Percentiles rank a stretch among this genome's conserved stretches.
These are phyloP conservation scores for Angophora floribunda DNA, from an alignment of 345 rosid species.

Conservation along the genomic window DNA sequence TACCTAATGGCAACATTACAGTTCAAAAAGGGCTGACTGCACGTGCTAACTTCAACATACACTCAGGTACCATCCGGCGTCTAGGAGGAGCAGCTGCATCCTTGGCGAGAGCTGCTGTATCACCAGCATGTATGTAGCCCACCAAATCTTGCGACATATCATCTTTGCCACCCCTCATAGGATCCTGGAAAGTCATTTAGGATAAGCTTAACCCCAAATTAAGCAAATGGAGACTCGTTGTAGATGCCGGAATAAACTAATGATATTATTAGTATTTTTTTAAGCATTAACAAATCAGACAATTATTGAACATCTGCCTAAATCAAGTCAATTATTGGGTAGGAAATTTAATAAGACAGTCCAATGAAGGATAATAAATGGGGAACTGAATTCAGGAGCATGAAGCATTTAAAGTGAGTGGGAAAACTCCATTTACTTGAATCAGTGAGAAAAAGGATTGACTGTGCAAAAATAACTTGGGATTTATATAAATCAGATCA, in stretches of 20 bases:
- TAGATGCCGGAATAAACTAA: background rate
- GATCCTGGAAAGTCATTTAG: conserved; percentile 48
- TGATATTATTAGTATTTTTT: background rate
- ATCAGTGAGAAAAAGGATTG: background rate
- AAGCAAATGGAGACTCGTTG: background rate
- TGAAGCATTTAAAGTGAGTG: background rate
- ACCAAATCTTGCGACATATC: conserved; percentile 80
- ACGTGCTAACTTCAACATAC: conserved; percentile 77
- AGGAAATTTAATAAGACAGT: background rate
- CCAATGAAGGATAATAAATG: background rate
- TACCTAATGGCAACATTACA: background rate
- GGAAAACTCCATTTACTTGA: background rate
- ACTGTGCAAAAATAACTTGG: background rate
- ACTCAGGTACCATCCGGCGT: conserved; percentile 90
- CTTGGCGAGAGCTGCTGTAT: conserved; percentile 41
- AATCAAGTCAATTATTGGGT: background rate
- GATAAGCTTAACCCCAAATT: background rate
- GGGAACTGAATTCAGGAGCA: background rate
- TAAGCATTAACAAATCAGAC: background rate
- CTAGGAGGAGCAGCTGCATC: conserved; percentile 53
- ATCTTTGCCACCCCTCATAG: conserved; percentile 95
- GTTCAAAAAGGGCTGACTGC: conserved; percentile 75
- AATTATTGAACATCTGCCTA: background rate
- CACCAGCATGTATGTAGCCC: conserved; percentile 44
- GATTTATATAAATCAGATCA: background rate